Percentiles rank a stretch among this genome's conserved stretches.
Conservation (phyloP, 768 basidiomycete genomes). For the Hypholoma sublateritium region DNA sequence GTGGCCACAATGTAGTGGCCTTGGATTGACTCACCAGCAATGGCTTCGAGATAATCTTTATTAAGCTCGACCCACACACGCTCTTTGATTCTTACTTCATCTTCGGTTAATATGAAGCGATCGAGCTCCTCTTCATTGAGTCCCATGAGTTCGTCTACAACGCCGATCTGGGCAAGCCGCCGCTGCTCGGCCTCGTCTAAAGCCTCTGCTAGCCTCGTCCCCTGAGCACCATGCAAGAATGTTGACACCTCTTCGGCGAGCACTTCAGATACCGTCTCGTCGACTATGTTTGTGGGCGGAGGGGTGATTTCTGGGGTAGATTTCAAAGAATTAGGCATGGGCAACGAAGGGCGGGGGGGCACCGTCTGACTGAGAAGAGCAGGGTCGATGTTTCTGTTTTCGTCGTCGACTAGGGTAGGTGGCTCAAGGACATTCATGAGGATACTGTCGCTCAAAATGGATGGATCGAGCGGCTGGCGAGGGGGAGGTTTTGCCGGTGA, state of each 20-base stretch:
- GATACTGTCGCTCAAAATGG: conserved; percentile 66
- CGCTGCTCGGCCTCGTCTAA: conserved; percentile 68
- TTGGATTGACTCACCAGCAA: conserved; percentile 62
- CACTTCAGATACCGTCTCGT: conserved; percentile 59
- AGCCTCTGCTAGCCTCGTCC: conserved; percentile 56
- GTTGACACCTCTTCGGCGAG: conserved; percentile 71
- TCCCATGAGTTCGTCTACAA: conserved; percentile 64
- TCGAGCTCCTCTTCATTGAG: conserved; percentile 93
- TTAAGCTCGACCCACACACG: conserved; percentile 95
- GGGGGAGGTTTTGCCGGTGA: conserved; percentile 13
- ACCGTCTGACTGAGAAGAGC: conserved; percentile 37
- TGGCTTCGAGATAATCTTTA: conserved; percentile 83
- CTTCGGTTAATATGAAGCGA: conserved; percentile 70
- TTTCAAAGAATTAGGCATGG: not conserved
- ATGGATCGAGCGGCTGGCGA: conserved; percentile 50
- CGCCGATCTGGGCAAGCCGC: conserved; percentile 51
- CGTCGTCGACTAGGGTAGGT: conserved; percentile 44
- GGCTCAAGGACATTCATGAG: conserved; percentile 51
- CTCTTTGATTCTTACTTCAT: conserved; percentile 84
- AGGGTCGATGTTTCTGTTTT: conserved; percentile 57
- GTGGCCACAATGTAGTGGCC: not conserved
- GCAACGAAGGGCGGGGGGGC: conserved; percentile 2
- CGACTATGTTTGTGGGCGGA: conserved; percentile 41
- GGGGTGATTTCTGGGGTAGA: conserved; percentile 1
- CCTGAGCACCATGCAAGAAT: conserved; percentile 63